Base-by-base conservation (phyloP, 2,329 filamentous ascomycete species). In the Tolypocladium sp. region DNA sequence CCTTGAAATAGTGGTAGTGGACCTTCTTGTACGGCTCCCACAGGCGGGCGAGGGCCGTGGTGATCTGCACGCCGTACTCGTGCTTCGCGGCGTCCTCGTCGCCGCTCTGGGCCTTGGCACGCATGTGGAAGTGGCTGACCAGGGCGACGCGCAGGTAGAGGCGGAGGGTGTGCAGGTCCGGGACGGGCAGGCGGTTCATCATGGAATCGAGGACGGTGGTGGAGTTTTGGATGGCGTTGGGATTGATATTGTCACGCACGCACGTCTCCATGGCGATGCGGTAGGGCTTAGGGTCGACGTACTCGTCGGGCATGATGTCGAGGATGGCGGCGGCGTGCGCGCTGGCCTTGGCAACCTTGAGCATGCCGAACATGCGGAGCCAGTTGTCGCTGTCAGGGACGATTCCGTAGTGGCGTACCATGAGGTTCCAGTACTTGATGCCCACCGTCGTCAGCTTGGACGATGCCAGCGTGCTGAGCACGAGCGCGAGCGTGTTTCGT, bases 381-480 rank as follows among this genome's bases (percentile, higher is more conserved):
- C 87, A 89, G 69, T 91, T 92, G 63, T 86, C 80, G 10, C 77
- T 67, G 69, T 97, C 92, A 0, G 93, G 92, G 2, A 76, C 69
- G 60, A 97, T 74, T n/a, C 74, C 74, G 69, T 85, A 80, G 15
- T 79, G 73, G 2, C 77, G 70, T 8, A 87, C 89, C 59, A 97
- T 76, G 7, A 87, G 69, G 22, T 87, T 77, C 92, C 92, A 97
- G 73, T 97, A 97, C 38, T 80, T 80, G 57, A 82, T 74, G n/a
- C 85, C 89, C n/a, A 82, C 73, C 17, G 81, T 79, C 9, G 84
- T 83, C 57, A 83, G 79, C 57, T 82, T 81, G 38, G 86, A 80
- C 38, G 82, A 79, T 15, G 80, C 74, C 57, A 91, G 83, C 8
- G 87, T 81, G 53, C 84, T 77, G 49, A 96, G 72, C 25, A 95